Evolutionary conservation across 23 red algal genomes (phyloP), one percentile per base, ranked within the genome.

Genomic region (Pyropia yezoensis): DNA sequence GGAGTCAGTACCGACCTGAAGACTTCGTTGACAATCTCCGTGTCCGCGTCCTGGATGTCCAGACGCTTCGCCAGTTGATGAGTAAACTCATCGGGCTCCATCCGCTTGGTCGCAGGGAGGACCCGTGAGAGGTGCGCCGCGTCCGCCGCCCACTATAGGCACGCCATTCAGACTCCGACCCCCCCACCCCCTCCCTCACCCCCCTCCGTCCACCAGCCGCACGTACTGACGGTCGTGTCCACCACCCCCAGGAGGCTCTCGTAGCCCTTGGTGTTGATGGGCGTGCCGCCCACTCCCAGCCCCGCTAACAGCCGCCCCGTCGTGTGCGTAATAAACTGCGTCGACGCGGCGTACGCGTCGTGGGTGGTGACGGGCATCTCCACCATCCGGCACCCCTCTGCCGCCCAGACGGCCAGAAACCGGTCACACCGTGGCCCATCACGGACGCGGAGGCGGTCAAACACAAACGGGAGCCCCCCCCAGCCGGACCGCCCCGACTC

Each of bases 251-350:
- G 54, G 14, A 98, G 66, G 6, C 79, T 80, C 59, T 91, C 86
- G 49, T 81, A 98, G 14, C 94, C 94, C 33, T 71, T 85, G 18
- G 94, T 98, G 54, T 98, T 91, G 75, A 98, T 98, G 24, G 94
- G 94, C 45, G 94, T 98, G 57, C 64, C 59, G 49, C 54, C 53
- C 3, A 98, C 63, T 9, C 83, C 63, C 3, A 98, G 66, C 30
- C 88, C 76, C 8, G 73, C 78, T 50, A 98, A 54, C 73, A 91
- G 83, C 28, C 94, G 84, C 17, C 94, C 94, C 66, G 65, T 67
- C 14, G 19, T 82, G 67, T 67, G 94, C 11, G 94, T 98, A 26
- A 98, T 83, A 69, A 98, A 98, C 56, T 98, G 94, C 2, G 86
- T 98, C 24, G 77, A 89, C 15, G 94, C 94, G 22, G 94, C 94